phyloP scores from a whole-genome alignment of 1,284 basidiomycete genomes.

The Papiliotrema flavescens region DNA sequence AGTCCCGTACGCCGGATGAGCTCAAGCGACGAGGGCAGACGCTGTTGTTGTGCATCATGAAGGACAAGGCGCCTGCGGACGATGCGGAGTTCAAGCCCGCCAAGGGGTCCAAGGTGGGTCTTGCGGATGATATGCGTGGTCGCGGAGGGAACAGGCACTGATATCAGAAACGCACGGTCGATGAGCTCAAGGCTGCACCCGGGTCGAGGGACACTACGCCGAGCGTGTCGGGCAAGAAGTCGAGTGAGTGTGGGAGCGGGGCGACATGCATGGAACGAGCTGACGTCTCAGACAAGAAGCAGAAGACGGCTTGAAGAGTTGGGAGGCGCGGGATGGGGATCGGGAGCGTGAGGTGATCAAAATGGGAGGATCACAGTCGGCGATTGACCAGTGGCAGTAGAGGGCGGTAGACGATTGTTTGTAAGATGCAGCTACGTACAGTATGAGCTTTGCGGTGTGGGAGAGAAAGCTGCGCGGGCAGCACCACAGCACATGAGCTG shows the following conservation, averaged over 20 bases:
- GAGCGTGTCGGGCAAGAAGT: conserved; percentile 15
- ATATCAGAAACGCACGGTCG: conserved; percentile 49
- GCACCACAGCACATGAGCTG: no score
- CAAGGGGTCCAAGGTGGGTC: conserved; percentile 41
- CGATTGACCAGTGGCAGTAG: no score
- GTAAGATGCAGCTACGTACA: no score
- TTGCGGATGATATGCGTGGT: neutral
- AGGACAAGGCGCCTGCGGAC: conserved; percentile 66
- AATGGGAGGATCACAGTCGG: no score
- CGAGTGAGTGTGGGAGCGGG: conserved; percentile 20
- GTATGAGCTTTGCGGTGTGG: no score
- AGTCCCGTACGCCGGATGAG: conserved; percentile 87
- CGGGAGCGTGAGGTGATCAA: neutral
- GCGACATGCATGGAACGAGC: no score
- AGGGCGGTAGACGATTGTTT: no score
- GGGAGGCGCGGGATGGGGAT: neutral
- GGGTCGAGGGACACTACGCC: conserved; percentile 43
- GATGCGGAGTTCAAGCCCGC: conserved; percentile 41
- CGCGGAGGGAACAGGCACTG: neutral
- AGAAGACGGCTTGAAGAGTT: conserved; percentile 21
- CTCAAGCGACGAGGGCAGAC: conserved; percentile 86
- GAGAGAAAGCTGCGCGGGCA: no score
- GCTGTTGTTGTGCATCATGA: conserved; percentile 83
- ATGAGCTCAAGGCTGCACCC: conserved; percentile 46
- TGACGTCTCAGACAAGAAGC: conserved; percentile 30